Percentiles rank a stretch among this genome's conserved stretches.
These are phyloP conservation scores for Penicillium glabrum DNA, from an alignment of 2,329 filamentous ascomycete species.

Conservation along the genomic window DNA sequence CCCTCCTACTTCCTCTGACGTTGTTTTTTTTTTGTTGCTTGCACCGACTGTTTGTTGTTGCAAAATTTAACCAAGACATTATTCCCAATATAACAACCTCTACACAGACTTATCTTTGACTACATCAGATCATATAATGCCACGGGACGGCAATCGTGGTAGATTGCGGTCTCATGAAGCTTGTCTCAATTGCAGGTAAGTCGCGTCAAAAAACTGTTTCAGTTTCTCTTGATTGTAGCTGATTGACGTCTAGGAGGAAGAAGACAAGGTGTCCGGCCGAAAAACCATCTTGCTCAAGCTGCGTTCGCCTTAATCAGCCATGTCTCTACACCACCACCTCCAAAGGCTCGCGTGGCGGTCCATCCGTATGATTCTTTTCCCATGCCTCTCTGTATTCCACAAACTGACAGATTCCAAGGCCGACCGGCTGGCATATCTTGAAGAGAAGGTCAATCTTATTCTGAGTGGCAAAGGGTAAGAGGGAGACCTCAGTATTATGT, in stretches of 20 bases:
- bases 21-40: not conserved
- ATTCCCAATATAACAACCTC: not conserved
- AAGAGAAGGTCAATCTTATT: constrained; percentile 55
- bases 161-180: constrained; percentile 36
- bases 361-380: constrained; percentile 41
- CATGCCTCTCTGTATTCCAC: not conserved
- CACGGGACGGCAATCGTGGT: constrained; percentile 29
- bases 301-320: constrained; percentile 49
- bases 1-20: not conserved
- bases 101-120: not conserved
- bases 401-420: constrained; percentile 35
- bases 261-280: constrained; percentile 55
- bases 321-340: constrained; percentile 47
- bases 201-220: not conserved
- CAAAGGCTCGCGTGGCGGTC: constrained; percentile 41
- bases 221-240: not conserved
- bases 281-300: constrained; percentile 54
- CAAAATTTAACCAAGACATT: not conserved
- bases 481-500: not conserved
- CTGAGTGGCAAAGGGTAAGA: constrained; percentile 44
- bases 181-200: constrained; percentile 50
- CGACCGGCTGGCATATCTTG: constrained; percentile 52
- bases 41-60: not conserved
- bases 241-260: constrained; percentile 40
- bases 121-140: constrained; percentile 21